Conservation (phyloP, 2,329 filamentous ascomycete genomes). For the Penicillium capsulatum region DNA sequence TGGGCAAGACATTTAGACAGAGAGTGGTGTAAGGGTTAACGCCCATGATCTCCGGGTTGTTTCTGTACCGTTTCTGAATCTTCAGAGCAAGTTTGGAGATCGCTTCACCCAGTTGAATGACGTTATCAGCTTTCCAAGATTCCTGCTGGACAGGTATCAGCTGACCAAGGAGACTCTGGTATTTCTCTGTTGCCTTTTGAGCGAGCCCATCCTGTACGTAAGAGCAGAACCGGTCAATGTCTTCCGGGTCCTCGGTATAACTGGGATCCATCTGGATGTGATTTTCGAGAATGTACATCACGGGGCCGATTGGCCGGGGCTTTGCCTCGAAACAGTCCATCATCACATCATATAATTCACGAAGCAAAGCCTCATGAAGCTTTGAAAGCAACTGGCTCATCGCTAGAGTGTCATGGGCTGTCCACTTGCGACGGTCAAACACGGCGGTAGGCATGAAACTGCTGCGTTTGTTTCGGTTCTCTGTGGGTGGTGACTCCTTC, state of each 20-base stretch:
- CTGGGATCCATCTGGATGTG: slow-evolving; percentile 75
- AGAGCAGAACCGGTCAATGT: slow-evolving; percentile 66
- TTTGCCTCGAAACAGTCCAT: slow-evolving; percentile 88
- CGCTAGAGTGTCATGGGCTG: slow-evolving; percentile 61
- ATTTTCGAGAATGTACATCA: slow-evolving; percentile 75
- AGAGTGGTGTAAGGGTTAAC: slow-evolving; percentile 65
- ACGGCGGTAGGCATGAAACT: slow-evolving; percentile 48
- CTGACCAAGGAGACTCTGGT: slow-evolving; percentile 71
- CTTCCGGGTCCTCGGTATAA: slow-evolving; percentile 67
- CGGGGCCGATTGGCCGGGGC: slow-evolving; percentile 70
- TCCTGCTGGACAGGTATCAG: slow-evolving; percentile 75
- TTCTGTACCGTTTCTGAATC: slow-evolving; percentile 87
- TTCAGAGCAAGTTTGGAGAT: slow-evolving; percentile 81
- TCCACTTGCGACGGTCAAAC: slow-evolving; percentile 63
- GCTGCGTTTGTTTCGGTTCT: slow-evolving; percentile 54
- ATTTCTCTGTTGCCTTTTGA: slow-evolving; percentile 71
- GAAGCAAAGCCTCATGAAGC: slow-evolving; percentile 75
- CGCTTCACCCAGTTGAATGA: slow-evolving; percentile 80
- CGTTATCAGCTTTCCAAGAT: slow-evolving; percentile 85
- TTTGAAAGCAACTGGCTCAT: slow-evolving; percentile 72
- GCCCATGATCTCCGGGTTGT: slow-evolving; percentile 79
- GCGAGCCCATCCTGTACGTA: slow-evolving; percentile 69
- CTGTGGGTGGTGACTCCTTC: slow-evolving; percentile 66
- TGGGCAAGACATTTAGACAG: slow-evolving; percentile 77
- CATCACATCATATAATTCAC: slow-evolving; percentile 83